Evolutionary conservation across 1,284 basidiomycete species (phyloP).

Genomic region (Microbotryomycetes sp.): DNA sequence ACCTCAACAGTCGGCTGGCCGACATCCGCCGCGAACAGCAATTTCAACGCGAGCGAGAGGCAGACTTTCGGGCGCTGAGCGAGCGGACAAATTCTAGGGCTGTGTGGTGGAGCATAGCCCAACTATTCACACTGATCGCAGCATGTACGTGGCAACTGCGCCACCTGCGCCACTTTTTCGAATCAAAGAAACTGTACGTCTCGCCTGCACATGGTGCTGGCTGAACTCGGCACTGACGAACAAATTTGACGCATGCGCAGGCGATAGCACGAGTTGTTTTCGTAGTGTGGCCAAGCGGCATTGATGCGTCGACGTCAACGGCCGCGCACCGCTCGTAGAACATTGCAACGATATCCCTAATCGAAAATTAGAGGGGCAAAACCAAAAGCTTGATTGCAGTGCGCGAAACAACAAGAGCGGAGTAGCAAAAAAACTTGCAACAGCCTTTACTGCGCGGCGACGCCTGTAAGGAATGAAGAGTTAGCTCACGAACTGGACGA

Average conservation of each 20-base stretch:
- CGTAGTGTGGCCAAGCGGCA: not conserved
- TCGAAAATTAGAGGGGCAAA: too few relatives aligned
- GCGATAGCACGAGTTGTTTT: not conserved
- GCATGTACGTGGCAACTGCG: constrained; percentile 90
- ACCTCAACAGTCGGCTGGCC: constrained; percentile 85
- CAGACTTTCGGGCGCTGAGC: constrained; percentile 80
- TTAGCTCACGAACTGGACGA: not conserved
- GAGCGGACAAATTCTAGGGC: constrained; percentile 82
- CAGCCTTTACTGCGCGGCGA: not conserved
- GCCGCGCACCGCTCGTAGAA: too few relatives aligned
- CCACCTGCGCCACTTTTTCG: constrained; percentile 51
- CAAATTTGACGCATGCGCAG: too few relatives aligned
- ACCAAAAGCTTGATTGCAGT: not conserved
- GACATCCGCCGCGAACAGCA: constrained; percentile 94
- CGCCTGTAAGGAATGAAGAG: not conserved
- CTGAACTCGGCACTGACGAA: too few relatives aligned
- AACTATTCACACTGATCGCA: constrained; percentile 73
- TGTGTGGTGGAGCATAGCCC: constrained; percentile 84
- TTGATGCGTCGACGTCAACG: not conserved
- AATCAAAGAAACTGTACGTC: constrained; percentile 30
- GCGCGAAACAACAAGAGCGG: not conserved
- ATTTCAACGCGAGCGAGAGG: constrained; percentile 87
- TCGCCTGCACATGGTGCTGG: not conserved
- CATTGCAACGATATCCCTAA: too few relatives aligned
- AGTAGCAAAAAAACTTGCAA: too few relatives aligned